Base-by-base conservation (phyloP, 306 rosid genomes). In the Betula pendula region DNA sequence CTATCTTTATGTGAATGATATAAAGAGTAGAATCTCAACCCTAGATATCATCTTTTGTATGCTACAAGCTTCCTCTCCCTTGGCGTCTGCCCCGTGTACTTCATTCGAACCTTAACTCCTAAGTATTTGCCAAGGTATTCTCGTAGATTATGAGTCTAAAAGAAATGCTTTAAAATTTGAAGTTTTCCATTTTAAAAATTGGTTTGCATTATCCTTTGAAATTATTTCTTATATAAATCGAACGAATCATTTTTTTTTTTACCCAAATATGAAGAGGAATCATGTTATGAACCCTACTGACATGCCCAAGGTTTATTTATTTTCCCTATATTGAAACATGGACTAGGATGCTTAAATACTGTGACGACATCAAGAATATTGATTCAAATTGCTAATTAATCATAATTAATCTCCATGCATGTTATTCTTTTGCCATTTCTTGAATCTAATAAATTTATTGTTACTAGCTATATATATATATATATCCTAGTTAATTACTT, bases 11-110 rank as follows among this genome's bases (percentile, higher is more conserved):
- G 65, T 77, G 86, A 83, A 81, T 85, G 56, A 74, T 89, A 78
- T 71, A 47, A 70, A 77, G 79, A 50, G 70, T 45, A 77, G 87
- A 86, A 84, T 88, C 89, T 88, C 83, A 79, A 71, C 72, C 50
- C 75, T 50, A 38, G 8, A 38, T 38, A 45, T 42, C 84, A 5
- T 66, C 92, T 90, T 90, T 90, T 90, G 96, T 88, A 63, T 15
- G 49, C 74, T 43, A 48, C 75, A 90, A 90, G 96, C 88, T 87
- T 6, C 75, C 71, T 77, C 51, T 48, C 3, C 83, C 80, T 45
- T 76, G 89, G 90, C 84, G 85, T 88, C 90, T 74, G 81, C 60
- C 71, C 79, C 87, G 74, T 80, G 84, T 88, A 52, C 74, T 19
- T 38, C 40, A 6, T 35, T 24, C 0, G 3, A 40, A 44, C 80